Percentiles rank a stretch among this genome's conserved stretches.
These are phyloP conservation scores for Cicer chorassanicum DNA, from an alignment of 306 rosid species.

Conservation along the genomic window DNA sequence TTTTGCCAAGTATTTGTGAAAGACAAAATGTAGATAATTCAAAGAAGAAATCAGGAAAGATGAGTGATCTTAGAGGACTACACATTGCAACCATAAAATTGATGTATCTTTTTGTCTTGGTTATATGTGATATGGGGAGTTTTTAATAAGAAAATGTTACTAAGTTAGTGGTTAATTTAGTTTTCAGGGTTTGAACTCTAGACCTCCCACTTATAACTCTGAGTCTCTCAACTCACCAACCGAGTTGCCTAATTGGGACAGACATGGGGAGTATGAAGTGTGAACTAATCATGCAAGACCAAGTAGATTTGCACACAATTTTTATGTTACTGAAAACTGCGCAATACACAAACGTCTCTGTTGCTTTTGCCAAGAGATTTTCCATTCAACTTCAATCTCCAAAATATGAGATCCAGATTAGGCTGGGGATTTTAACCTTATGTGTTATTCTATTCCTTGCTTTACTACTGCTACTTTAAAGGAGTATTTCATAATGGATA, in stretches of 20 bases:
- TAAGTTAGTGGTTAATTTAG: neutral
- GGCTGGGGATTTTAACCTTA: no score
- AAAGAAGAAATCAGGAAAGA: conserved; percentile 18
- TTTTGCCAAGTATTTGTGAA: neutral
- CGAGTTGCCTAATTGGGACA: neutral
- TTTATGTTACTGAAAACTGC: neutral
- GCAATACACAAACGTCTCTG: neutral
- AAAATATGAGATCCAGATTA: neutral
- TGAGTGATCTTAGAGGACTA: neutral
- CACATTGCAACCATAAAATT: conserved; percentile 11
- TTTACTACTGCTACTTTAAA: no score
- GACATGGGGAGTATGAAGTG: neutral
- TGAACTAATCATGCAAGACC: neutral
- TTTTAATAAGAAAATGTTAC: neutral
- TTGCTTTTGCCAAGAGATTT: neutral
- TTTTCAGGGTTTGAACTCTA: no score
- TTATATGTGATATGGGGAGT: neutral
- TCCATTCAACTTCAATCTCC: neutral
- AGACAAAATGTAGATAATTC: conserved; percentile 16
- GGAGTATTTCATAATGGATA: no score
- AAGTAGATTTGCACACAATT: neutral
- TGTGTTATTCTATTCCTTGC: no score
- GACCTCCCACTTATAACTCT: neutral
- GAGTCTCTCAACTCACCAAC: neutral
- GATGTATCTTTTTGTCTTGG: neutral